Evolutionary conservation across 257 asterid genomes (phyloP), one percentile per base, ranked within the genome.

Genomic region (Sherardia arvensis): DNA sequence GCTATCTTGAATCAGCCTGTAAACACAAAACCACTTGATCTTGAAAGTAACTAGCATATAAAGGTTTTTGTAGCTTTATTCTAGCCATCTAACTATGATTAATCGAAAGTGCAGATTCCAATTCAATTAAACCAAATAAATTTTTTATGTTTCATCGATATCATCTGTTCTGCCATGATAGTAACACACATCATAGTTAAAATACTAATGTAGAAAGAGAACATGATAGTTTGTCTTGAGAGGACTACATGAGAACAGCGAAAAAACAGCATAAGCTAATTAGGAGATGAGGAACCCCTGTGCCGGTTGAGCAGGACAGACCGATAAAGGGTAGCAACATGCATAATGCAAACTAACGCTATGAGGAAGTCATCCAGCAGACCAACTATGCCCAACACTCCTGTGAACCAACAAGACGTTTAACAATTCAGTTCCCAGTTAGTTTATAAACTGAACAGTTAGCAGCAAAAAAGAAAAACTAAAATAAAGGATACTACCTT

Each of bases 301-400:
- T 90, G 96, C 67, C 94, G 95, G 45, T 69, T 27, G 53, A 87
- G 77, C 51, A 93, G 97, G 72, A 87, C 84, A 71, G 95, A 83
- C 62, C 99, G 90, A 69, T 93, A 93, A 62, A 93, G 88, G 71
- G 99, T 90, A 76, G 96, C 96, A 65, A 93, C 85, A 53, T 90
- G 91, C 69, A 93, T 76, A 84, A 90, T 87, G 79, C 90, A 84
- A 43, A 85, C 67, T 76, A 93, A 74, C 68, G 81, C 71, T 68
- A 93, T 77, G 47, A 93, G 80, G 66, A 83, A 51, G 81, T 87
- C 97, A 65, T 93, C 99, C 78, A 93, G 77, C 9, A 90, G 75
- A 58, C 99, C 99, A 29, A 93, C 74, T 48, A 89, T 48, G 64
- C 96, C 96, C 43, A 83, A 49, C 67, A 92, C 21, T 14, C 77